Percentiles rank a stretch among this genome's conserved stretches.
These are phyloP conservation scores for Trichosporon asahii DNA, from an alignment of 1,284 basidiomycete species.

Conservation along the genomic window DNA sequence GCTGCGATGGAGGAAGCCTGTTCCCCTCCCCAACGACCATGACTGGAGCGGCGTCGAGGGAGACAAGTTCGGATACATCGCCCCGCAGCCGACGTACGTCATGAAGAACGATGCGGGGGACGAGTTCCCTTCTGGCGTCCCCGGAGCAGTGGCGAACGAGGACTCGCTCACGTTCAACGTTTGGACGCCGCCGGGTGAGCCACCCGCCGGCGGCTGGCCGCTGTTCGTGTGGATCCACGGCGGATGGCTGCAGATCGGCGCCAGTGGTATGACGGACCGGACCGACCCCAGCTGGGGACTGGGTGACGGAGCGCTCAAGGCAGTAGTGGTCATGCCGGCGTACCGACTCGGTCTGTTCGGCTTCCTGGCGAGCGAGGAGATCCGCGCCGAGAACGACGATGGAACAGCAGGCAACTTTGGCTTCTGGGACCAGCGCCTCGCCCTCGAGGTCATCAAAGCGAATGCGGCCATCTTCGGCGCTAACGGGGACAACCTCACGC, in stretches of 20 bases:
- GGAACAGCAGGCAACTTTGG: slow-evolving; percentile 33
- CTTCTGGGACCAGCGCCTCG: slow-evolving; percentile 31
- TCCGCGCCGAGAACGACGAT: slow-evolving; percentile 25
- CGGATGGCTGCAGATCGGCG: slow-evolving; percentile 34
- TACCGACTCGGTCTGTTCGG: slow-evolving; percentile 29
- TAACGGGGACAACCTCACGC: slow-evolving; percentile 36
- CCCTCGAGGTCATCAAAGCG: slow-evolving; percentile 34
- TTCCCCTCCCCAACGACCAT: slow-evolving; percentile 19
- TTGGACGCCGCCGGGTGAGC: slow-evolving; percentile 25
- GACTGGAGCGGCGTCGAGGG: slow-evolving; percentile 23
- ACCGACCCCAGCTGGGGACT: slow-evolving; percentile 20
- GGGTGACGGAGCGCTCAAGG: slow-evolving; percentile 17
- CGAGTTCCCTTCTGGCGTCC: slow-evolving; percentile 10
- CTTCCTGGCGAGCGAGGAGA: slow-evolving; percentile 27
- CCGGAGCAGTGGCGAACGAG: slow-evolving; percentile 15
- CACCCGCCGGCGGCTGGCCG: slow-evolving; percentile 27
- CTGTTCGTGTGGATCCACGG: slow-evolving; percentile 30
- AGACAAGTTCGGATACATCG: slow-evolving; percentile 24
- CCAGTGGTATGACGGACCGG: slow-evolving; percentile 29
- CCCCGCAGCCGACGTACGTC: slow-evolving; percentile 28
- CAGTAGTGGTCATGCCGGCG: slow-evolving; percentile 26
- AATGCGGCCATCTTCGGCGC: slow-evolving; percentile 41
- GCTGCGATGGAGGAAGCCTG: slow-evolving; percentile 27
- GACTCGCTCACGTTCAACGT: slow-evolving; percentile 30
- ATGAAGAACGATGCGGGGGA: slow-evolving; percentile 25